These are phyloP conservation scores for Phytophthora constricta DNA, from an alignment of 352 stramenopile species.

Conservation along the genomic window DNA sequence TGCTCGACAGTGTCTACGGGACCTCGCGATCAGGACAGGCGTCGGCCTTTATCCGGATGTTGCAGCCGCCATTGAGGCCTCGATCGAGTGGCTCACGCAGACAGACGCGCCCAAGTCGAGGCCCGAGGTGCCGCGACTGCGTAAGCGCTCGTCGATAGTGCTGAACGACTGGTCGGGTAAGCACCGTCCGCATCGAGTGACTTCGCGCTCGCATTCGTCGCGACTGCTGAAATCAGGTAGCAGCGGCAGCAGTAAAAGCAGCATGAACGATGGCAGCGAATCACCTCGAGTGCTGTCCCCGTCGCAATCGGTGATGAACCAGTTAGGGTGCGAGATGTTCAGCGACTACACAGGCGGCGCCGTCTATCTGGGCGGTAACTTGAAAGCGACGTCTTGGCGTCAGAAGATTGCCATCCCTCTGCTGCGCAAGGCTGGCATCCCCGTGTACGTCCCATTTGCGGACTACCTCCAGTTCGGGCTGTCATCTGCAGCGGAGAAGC, in stretches of 20 bases:
- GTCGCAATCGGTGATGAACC: constrained; percentile 36
- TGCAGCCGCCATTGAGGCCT: constrained; percentile 46
- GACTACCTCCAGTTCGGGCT: constrained; percentile 78
- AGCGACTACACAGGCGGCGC: constrained; percentile 54
- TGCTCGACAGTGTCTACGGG: constrained; percentile 77
- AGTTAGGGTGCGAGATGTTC: constrained; percentile 53
- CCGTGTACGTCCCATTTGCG: constrained; percentile 77
- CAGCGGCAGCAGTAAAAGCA: constrained; percentile 43
- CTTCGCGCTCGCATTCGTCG: constrained; percentile 72
- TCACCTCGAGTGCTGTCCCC: constrained; percentile 14
- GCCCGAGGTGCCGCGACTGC: constrained; percentile 55
- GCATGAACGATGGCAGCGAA: constrained; percentile 36
- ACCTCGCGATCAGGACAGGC: constrained; percentile 56
- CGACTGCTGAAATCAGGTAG: constrained; percentile 50
- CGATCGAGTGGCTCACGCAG: constrained; percentile 58
- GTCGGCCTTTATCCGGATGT: constrained; percentile 69
- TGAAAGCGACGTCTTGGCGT: constrained; percentile 76
- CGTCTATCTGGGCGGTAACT: constrained; percentile 81
- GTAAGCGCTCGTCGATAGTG: constrained; percentile 82
- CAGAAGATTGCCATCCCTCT: constrained; percentile 76
- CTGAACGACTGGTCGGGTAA: constrained; percentile 74
- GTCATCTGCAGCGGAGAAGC: constrained; percentile 43
- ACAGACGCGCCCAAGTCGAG: constrained; percentile 52
- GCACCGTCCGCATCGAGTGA: constrained; percentile 49
- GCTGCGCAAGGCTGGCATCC: constrained; percentile 72